A percentile compares a stretch with the other conserved stretches of the same genome.
Evolutionary conservation across 495 filamentous ascomycete species (phyloP).

Genomic region (Hypoxylon subgilvum): DNA sequence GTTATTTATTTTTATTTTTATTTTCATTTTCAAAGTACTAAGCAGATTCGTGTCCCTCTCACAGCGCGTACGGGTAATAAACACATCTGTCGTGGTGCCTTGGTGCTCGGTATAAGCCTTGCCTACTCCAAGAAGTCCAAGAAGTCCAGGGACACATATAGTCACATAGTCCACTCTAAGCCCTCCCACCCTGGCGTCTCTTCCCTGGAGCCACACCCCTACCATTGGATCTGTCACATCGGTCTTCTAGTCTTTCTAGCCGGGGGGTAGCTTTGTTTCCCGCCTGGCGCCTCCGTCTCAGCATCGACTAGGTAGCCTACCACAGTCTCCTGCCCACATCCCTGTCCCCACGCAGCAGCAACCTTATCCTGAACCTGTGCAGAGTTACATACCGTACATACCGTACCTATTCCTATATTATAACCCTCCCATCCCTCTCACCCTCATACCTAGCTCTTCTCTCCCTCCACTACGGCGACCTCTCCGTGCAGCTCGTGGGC

Average conservation of each 20-base stretch:
- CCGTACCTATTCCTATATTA: too few species aligned
- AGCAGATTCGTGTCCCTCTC: conserved; percentile 6
- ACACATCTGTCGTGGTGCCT: conserved; percentile 13
- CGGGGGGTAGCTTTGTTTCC: conserved; percentile 34
- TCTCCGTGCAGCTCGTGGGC: conserved; percentile 48
- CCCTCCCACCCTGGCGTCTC: conserved; percentile 10
- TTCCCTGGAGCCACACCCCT: conserved; percentile 33
- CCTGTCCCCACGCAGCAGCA: conserved; percentile 35
- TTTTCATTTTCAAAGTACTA: background rate
- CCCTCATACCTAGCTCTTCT: conserved; percentile 45
- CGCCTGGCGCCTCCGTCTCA: conserved; percentile 37
- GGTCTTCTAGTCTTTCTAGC: conserved; percentile 32
- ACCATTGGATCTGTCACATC: conserved; percentile 37
- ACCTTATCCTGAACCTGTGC: conserved; percentile 31
- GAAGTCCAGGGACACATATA: too few species aligned
- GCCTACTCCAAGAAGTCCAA: conserved; percentile 12
- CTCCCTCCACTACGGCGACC: conserved; percentile 48
- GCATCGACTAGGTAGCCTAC: conserved; percentile 30
- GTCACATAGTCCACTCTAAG: conserved; percentile 13
- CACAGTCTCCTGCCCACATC: conserved; percentile 24
- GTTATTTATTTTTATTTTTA: conserved; percentile 21
- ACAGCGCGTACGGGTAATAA: conserved; percentile 32
- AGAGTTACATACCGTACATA: too few species aligned
- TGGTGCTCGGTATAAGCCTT: conserved; percentile 23
- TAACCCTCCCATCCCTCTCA: conserved; percentile 47